Percentiles rank a stretch among this genome's conserved stretches.
Conservation (phyloP, 768 basidiomycete genomes). For the Rubroboletus pulcherrimus region DNA sequence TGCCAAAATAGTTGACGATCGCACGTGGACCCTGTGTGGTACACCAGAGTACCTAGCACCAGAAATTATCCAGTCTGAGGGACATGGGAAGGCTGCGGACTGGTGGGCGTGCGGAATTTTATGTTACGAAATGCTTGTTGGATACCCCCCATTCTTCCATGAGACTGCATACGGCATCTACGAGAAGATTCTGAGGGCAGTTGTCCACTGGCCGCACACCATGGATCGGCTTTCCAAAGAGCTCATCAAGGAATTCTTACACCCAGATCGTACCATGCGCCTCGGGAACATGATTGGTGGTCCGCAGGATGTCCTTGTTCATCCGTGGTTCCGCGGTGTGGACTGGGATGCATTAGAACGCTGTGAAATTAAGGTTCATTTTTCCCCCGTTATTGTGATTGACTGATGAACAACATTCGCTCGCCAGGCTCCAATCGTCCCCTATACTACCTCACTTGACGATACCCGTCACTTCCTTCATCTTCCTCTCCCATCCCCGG, state of each 20-base stretch:
- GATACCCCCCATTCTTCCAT: slow-evolving; percentile 98
- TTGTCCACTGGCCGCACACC: slow-evolving; percentile 86
- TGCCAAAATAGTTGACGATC: slow-evolving; percentile 94
- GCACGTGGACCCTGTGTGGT: slow-evolving; percentile 96
- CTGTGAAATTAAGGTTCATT: slow-evolving; percentile 80
- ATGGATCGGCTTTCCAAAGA: slow-evolving; percentile 89
- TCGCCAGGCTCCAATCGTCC: slow-evolving; percentile 78
- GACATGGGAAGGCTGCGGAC: slow-evolving; percentile 96
- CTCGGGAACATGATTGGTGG: slow-evolving; percentile 93
- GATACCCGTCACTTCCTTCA: slow-evolving; percentile 86
- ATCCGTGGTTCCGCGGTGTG: slow-evolving; percentile 94
- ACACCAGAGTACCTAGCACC: slow-evolving; percentile 97
- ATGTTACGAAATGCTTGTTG: slow-evolving; percentile 98
- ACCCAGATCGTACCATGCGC: slow-evolving; percentile 87
- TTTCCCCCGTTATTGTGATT: not conserved
- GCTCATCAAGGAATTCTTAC: slow-evolving; percentile 83
- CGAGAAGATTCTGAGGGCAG: slow-evolving; percentile 89
- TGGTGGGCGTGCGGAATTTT: slow-evolving; percentile 99
- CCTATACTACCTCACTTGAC: slow-evolving; percentile 72
- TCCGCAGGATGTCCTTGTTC: slow-evolving; percentile 84
- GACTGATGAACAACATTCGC: slow-evolving; percentile 3
- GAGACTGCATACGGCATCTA: slow-evolving; percentile 98
- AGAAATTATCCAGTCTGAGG: slow-evolving; percentile 96
- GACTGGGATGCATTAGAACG: slow-evolving; percentile 88
- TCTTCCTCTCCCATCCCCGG: slow-evolving; percentile 68